These are phyloP conservation scores for Rosa rugosa DNA, from an alignment of 306 rosid species.

Conservation along the genomic window DNA sequence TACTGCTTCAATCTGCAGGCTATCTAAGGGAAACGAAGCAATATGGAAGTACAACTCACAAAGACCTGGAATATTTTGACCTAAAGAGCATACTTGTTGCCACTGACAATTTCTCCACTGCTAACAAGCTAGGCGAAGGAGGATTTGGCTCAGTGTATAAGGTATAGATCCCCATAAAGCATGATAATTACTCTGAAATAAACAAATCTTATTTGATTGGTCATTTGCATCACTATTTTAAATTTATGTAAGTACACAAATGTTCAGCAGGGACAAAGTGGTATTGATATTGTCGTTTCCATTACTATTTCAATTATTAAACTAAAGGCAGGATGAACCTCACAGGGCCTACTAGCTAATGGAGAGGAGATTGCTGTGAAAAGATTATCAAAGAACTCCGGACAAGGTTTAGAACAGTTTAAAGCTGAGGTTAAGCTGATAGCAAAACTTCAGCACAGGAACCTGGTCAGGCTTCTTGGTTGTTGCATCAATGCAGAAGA, in stretches of 20 bases:
- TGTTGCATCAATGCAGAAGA: constrained; percentile 53
- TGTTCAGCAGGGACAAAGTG: neutral
- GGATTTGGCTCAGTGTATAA: constrained; percentile 67
- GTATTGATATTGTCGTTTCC: neutral
- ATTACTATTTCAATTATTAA: too few relatives aligned
- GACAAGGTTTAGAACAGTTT: constrained; percentile 64
- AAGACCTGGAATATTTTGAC: constrained; percentile 35
- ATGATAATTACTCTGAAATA: neutral
- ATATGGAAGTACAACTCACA: neutral
- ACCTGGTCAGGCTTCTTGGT: constrained; percentile 66
- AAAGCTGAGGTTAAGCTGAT: constrained; percentile 63
- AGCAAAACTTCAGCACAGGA: constrained; percentile 71
- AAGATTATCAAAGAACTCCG: constrained; percentile 56
- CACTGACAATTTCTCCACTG: constrained; percentile 47
- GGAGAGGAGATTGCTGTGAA: constrained; percentile 42
- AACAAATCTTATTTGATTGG: neutral
- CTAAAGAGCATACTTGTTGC: constrained; percentile 36
- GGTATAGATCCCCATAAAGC: constrained; percentile 27
- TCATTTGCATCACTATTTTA: neutral
- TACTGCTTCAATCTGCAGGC: neutral
- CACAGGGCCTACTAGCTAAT: constrained; percentile 31
- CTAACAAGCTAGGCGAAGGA: constrained; percentile 63
- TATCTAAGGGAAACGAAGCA: neutral
- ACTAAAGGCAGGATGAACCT: neutral
- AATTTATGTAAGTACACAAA: neutral